A percentile compares a stretch with the other conserved stretches of the same genome.
These are phyloP conservation scores for Quercus agrifolia DNA, from an alignment of 306 rosid genomes.

Conservation along the genomic window DNA sequence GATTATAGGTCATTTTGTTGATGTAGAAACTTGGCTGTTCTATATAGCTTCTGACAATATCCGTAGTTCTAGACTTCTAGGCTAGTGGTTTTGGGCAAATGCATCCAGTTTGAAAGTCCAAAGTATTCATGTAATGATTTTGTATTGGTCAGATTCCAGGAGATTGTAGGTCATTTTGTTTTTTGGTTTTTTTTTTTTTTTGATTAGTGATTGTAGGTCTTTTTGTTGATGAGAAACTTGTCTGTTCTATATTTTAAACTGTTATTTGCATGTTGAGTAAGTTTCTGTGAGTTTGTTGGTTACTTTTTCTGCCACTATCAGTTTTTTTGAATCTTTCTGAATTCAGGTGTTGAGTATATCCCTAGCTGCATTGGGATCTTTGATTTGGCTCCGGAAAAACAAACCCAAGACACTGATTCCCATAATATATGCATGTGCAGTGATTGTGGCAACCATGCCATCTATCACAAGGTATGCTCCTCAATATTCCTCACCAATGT, in stretches of 20 bases:
- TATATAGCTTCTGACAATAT: background rate
- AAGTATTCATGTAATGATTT: too few relatives aligned
- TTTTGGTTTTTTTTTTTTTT: too few relatives aligned
- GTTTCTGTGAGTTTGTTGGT: constrained; percentile 10
- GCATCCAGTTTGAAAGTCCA: too few relatives aligned
- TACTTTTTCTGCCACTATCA: background rate
- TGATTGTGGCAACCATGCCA: constrained; percentile 91
- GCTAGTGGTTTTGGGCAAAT: too few relatives aligned
- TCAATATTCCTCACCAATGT: background rate
- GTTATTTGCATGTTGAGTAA: background rate
- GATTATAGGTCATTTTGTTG: constrained; percentile 3
- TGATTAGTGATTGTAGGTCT: too few relatives aligned
- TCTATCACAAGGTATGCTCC: constrained; percentile 80
- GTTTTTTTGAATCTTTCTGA: constrained; percentile 4
- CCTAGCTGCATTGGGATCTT: constrained; percentile 91
- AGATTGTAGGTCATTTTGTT: too few relatives aligned
- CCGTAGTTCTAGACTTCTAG: too few relatives aligned
- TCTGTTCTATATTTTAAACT: background rate
- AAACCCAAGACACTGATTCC: constrained; percentile 91
- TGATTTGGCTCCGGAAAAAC: constrained; percentile 98
- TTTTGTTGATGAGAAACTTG: background rate
- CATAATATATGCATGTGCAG: constrained; percentile 77
- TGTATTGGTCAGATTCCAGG: too few relatives aligned
- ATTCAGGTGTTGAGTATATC: constrained; percentile 88
- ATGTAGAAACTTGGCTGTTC: background rate